Conservation (phyloP, 768 basidiomycete species). For the Boletus edulis region DNA sequence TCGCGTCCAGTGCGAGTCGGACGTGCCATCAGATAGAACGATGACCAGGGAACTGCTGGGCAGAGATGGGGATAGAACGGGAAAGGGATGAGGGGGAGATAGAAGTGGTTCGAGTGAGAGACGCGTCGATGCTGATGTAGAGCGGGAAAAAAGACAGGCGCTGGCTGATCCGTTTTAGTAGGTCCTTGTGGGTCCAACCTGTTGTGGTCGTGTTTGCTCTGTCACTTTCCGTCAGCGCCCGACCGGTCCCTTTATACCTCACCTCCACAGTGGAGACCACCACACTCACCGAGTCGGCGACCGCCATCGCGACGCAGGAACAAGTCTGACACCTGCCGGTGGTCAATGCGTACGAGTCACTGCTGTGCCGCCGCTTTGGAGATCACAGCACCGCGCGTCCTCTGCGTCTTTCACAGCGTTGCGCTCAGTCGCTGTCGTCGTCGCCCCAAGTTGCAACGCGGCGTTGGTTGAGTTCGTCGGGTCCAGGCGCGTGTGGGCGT, state of each 20-base stretch:
- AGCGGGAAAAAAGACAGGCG: conserved; percentile 24
- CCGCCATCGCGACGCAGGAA: conserved; percentile 12
- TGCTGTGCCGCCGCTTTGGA: background rate
- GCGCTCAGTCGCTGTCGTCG: background rate
- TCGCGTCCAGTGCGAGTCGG: conserved; percentile 13
- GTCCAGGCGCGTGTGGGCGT: background rate
- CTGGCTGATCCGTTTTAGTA: conserved; percentile 30
- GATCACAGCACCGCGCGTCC: background rate
- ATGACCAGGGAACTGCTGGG: conserved; percentile 3
- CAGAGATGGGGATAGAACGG: conserved; percentile 5
- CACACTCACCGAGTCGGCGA: conserved; percentile 18
- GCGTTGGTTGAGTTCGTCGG: conserved; percentile 1
- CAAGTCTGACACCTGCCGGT: conserved; percentile 6
- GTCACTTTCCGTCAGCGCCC: background rate
- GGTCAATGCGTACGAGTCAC: conserved; percentile 14
- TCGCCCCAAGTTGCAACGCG: background rate
- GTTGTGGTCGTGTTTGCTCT: conserved; percentile 32
- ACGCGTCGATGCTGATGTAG: conserved; percentile 26
- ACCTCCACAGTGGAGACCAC: conserved; percentile 10
- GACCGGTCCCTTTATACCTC: background rate
- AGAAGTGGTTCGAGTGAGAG: conserved; percentile 17
- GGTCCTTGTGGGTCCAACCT: conserved; percentile 35
- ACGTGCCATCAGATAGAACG: conserved; percentile 21
- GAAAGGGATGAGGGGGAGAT: conserved; percentile 12
- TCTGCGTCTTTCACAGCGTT: background rate